A percentile compares a stretch with the other conserved stretches of the same genome.
Evolutionary conservation across 441 rosid genomes (phyloP).

Genomic region (Geranium incanum): DNA sequence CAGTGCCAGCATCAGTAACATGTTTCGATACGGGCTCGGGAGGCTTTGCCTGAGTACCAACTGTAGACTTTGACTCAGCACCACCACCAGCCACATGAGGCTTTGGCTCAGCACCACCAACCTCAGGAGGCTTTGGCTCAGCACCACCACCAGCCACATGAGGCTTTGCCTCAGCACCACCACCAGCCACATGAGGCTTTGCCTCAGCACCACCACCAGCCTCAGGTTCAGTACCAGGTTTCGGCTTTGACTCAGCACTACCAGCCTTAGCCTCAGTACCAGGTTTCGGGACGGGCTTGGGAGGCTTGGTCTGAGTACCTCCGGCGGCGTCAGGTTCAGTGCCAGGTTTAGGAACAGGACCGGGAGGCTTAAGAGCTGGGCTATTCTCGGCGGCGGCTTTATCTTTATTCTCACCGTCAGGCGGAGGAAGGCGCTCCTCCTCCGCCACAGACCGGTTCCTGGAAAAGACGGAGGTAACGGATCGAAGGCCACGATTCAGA

Average conservation of each 20-base stretch:
- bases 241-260: neutral
- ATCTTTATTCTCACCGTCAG: constrained; percentile 21
- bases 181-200: constrained; percentile 8
- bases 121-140: neutral
- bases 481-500: too few species aligned
- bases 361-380: neutral
- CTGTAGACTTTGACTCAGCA: too few species aligned
- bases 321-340: constrained; percentile 12
- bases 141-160: neutral
- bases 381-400: neutral
- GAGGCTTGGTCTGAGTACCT: constrained; percentile 20
- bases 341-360: neutral
- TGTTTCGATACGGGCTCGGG: neutral
- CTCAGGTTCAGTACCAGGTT: neutral
- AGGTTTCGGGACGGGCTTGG: constrained; percentile 24
- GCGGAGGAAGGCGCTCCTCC: constrained; percentile 37
- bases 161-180: neutral
- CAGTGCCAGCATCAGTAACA: neutral
- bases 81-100: too few species aligned
- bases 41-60: neutral
- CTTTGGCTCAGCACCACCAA: neutral
- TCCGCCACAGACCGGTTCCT: constrained; percentile 26
- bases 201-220: constrained; percentile 14
- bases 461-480: too few species aligned
- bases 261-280: constrained; percentile 23